Conservation (phyloP, 2,329 filamentous ascomycete genomes). For the Colletotrichum sp. region DNA sequence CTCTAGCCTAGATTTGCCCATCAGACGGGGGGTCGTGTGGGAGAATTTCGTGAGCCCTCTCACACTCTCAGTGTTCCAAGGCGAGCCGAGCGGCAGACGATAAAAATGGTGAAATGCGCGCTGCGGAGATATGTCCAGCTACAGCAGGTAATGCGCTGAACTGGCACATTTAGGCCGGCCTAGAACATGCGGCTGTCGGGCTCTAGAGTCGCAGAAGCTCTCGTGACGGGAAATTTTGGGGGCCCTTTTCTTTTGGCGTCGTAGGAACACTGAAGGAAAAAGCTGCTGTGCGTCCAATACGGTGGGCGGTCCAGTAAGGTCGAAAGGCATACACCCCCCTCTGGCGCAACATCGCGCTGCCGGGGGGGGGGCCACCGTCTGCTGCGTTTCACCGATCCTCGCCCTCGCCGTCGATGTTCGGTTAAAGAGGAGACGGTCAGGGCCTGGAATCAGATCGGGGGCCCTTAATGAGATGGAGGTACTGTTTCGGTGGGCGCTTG, state of each 20-base stretch:
- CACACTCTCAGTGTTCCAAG: background rate
- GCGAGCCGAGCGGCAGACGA: background rate
- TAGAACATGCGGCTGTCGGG: conserved; percentile 20
- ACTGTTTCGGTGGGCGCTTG: background rate
- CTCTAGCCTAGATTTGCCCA: background rate
- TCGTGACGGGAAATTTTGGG: conserved; percentile 9
- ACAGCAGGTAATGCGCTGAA: conserved; percentile 11
- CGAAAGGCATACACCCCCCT: background rate
- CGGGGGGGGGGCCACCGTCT: background rate
- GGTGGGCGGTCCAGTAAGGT: background rate
- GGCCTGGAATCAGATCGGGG: conserved; percentile 8
- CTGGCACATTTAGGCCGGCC: conserved; percentile 4
- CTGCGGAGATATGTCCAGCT: conserved; percentile 16
- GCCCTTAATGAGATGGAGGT: background rate
- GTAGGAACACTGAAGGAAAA: background rate
- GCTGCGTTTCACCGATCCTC: conserved; percentile 6
- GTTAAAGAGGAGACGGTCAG: background rate
- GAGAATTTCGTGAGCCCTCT: background rate
- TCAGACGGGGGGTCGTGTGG: background rate
- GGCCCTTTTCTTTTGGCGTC: background rate
- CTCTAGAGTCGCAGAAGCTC: background rate
- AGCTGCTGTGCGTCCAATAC: background rate
- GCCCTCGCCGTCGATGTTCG: conserved; percentile 10
- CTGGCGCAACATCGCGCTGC: background rate
- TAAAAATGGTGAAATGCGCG: background rate